Evolutionary conservation across 345 rosid genomes (phyloP).

Genomic region (Euphorbia lathyris): DNA sequence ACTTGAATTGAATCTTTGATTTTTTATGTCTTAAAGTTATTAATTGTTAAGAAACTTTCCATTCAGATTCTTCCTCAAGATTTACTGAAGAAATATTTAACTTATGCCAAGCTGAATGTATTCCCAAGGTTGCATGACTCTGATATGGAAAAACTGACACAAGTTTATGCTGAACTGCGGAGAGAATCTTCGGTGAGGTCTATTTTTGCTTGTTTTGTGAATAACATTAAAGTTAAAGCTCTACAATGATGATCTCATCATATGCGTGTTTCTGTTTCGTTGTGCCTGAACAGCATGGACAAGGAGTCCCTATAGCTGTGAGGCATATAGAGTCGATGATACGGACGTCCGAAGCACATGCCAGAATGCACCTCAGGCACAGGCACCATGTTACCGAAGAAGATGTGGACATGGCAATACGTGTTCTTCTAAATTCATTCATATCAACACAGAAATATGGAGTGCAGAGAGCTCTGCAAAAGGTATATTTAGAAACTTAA

Average conservation of each 20-base stretch:
- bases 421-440: conserved; percentile 86
- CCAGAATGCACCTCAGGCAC: conserved; percentile 97
- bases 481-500: conserved; percentile 41
- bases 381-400: conserved; percentile 87
- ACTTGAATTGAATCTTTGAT: conserved; percentile 6
- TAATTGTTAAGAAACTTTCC: conserved; percentile 7
- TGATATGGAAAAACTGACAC: conserved; percentile 79
- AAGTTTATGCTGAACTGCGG: conserved; percentile 89
- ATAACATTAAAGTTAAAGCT: background rate
- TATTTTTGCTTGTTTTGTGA: background rate
- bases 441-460: conserved; percentile 96
- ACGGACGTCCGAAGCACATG: conserved; percentile 98
- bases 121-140: conserved; percentile 85
- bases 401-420: conserved; percentile 91
- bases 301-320: conserved; percentile 97
- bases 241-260: conserved; percentile 9
- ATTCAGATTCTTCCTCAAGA: conserved; percentile 75
- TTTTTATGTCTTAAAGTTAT: conserved; percentile 9
- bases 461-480: conserved; percentile 83
- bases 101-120: conserved; percentile 83
- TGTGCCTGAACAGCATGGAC: conserved; percentile 62
- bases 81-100: conserved; percentile 83
- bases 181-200: conserved; percentile 76
- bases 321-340: conserved; percentile 99
- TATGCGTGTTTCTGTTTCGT: conserved; percentile 4